Evolutionary conservation across 352 stramenopile genomes (phyloP).

Genomic region (Globisporangium abappressorium): DNA sequence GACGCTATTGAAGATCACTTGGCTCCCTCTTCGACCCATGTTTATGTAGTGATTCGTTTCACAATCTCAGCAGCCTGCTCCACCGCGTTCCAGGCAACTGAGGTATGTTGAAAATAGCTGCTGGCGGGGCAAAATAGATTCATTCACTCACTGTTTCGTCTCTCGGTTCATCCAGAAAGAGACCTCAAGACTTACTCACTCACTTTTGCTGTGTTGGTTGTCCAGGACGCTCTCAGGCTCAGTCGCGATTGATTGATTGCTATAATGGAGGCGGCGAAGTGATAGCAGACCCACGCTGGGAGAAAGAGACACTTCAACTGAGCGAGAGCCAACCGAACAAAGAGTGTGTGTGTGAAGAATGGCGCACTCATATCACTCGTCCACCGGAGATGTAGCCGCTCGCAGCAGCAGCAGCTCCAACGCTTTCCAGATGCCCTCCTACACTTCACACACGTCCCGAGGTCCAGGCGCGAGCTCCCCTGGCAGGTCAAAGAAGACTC

Average conservation of each 20-base stretch:
- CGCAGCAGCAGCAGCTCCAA: conserved; percentile 3
- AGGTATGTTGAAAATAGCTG: conserved; percentile 14
- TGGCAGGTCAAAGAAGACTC: conserved; percentile 15
- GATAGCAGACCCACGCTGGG: background rate
- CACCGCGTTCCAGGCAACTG: background rate
- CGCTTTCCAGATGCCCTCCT: conserved; percentile 43
- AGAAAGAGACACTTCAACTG: background rate
- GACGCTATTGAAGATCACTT: too few relatives aligned
- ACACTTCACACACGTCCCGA: conserved; percentile 39
- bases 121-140: conserved; percentile 9
- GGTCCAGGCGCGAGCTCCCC: conserved; percentile 15
- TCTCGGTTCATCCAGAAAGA: background rate
- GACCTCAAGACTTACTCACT: background rate
- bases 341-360: background rate
- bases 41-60: conserved; percentile 1
- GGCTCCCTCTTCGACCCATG: background rate
- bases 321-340: background rate
- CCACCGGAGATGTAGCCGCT: too few relatives aligned
- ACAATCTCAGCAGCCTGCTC: background rate
- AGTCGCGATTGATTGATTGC: background rate
- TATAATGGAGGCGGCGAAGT: background rate
- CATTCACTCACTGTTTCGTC: background rate
- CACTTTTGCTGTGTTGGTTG: background rate
- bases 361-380: background rate
- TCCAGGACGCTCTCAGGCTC: background rate